Conservation (phyloP, 1,139 yeast genomes). For the Blastobotrys malaysiensis region DNA sequence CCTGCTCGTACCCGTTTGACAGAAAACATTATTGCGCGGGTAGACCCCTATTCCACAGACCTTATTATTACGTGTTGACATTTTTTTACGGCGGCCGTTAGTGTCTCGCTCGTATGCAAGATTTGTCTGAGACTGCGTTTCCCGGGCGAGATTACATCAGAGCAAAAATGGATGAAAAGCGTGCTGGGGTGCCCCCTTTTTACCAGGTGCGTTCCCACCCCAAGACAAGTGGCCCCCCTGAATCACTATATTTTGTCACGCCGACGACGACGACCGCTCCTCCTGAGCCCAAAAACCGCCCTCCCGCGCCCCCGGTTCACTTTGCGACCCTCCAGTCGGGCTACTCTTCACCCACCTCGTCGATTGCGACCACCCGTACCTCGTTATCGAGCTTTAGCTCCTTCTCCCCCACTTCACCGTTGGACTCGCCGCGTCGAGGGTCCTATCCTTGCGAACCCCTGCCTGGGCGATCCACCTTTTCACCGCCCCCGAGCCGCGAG, state of each 20-base stretch:
- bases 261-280: neutral
- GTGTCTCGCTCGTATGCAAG: neutral
- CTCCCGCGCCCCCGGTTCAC: neutral
- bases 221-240: neutral
- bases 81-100: neutral
- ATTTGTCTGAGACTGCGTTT: neutral
- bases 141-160: neutral
- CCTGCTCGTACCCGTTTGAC: too few species aligned
- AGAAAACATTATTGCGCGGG: too few species aligned
- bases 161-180: neutral
- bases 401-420: neutral
- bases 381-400: neutral
- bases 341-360: neutral
- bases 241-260: neutral
- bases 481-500: constrained; percentile 5
- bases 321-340: neutral
- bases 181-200: neutral
- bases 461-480: neutral
- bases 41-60: neutral
- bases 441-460: neutral
- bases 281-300: neutral
- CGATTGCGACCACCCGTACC: neutral
- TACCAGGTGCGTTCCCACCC: neutral
- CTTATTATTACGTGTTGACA: neutral
- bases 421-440: neutral